Percentiles rank a stretch among this genome's conserved stretches.
phyloP scores from a whole-genome alignment of 2,329 filamentous ascomycete species.

The Calonectria pseudoturangicola region DNA sequence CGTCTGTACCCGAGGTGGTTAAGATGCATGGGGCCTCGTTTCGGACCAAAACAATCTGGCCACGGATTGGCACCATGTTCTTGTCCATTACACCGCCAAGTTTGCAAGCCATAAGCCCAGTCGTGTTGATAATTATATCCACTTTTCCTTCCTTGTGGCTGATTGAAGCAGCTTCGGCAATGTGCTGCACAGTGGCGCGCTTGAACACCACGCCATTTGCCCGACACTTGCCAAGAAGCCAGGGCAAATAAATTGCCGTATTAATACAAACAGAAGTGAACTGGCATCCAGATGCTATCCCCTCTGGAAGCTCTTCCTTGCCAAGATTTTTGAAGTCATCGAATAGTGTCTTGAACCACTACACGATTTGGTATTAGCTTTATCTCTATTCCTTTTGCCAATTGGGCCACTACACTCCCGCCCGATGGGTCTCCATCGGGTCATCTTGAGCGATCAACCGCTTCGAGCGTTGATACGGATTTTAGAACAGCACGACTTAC shows the following conservation, averaged over 20 bases:
- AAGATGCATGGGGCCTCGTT: constrained; percentile 78
- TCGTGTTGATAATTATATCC: constrained; percentile 81
- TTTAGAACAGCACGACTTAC: too few species aligned
- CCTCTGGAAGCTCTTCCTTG: constrained; percentile 74
- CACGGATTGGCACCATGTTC: constrained; percentile 78
- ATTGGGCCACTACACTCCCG: too few species aligned
- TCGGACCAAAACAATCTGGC: constrained; percentile 84
- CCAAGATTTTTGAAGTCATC: constrained; percentile 80
- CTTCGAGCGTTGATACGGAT: too few species aligned
- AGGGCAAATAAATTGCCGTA: constrained; percentile 82
- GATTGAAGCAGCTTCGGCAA: constrained; percentile 74
- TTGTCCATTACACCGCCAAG: constrained; percentile 81
- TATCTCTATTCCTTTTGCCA: too few species aligned
- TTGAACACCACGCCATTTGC: constrained; percentile 75
- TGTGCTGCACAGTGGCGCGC: constrained; percentile 72
- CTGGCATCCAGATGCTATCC: constrained; percentile 80
- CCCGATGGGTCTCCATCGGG: too few species aligned
- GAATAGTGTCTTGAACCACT: constrained; percentile 82
- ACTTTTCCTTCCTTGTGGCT: constrained; percentile 74
- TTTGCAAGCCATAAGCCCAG: constrained; percentile 77
- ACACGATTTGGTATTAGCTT: too few species aligned
- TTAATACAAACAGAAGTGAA: constrained; percentile 87
- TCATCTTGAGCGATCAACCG: too few species aligned
- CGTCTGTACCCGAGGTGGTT: constrained; percentile 76
- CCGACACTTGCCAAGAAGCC: constrained; percentile 79